Evolutionary conservation across 805 yeast genomes (phyloP), one percentile per base, ranked within the genome.

Genomic region (Priceomyces melissophilus): DNA sequence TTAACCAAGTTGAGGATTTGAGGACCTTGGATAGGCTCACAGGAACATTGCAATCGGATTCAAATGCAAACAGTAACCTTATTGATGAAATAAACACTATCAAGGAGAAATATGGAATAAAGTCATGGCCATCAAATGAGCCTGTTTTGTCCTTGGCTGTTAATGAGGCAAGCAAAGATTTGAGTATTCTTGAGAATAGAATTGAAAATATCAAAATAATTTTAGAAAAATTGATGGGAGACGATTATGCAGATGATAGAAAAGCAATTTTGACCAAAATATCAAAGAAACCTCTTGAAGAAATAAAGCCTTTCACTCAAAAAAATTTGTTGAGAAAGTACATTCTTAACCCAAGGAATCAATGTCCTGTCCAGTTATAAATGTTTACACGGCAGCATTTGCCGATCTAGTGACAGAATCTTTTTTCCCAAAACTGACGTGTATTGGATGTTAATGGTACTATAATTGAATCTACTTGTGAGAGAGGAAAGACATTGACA

Each of bases 301-400:
- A 42, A 3, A 35, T 58, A 13, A 49, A 48, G 25, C 44, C 46
- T 38, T 72, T 73, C 58, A 78, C 82, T 15, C 79, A 73, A 56
- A 87, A 85, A 68, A 89, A 89, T 60, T 62, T 87, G 35, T 61
- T 86, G 51, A 75, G 88, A 57, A 86, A 84, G 62, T 82, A 74
- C 58, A 65, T 80, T 20, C 64, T 75, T 50, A 65, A 69, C 38
- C 47, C 52, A 3, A 47, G 45, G 14, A 60, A 60, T 40, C 57
- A 57, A 32, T 48, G 55, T 35, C 65, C 65, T 29, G 55, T 52
- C 25, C 37, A 42, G 15, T 40, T 43, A 28, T 43, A 34, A 35
- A 29, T 25, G 15, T 20, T 8, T 8, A 20, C 25, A 5, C 8
- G 4, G 25, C 25, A 20, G 25, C 25, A 5, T 20, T 20, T 8